Evolutionary conservation across 139 green algal species (phyloP), one percentile per base, ranked within the genome.

Genomic region (Chlorokybus atmophyticus): DNA sequence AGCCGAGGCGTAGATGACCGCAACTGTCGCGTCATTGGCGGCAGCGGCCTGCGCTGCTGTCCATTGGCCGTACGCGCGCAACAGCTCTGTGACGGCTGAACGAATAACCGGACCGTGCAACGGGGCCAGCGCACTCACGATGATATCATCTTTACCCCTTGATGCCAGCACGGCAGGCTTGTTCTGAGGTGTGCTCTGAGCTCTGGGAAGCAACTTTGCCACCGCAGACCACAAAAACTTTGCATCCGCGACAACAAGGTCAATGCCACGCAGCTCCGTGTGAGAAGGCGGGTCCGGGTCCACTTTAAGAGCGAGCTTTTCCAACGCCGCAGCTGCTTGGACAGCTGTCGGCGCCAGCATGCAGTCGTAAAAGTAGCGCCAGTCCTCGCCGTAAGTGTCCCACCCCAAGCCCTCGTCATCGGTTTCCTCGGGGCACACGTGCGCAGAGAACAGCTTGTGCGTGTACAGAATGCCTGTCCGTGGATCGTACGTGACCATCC

Each of bases 321-420:
- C 75, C 25, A 95, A 58, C 0, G 83, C 78, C 3, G 61, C 67
- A 52, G 68, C 49, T 29, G 70, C 73, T 64, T 85, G 77, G 14
- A 48, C 53, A 1, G 84, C 83, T 26, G 84, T 78, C 5, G 87
- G 83, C 10, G 83, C 83, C 26, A 96, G 71, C 85, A 94, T 94
- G 76, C 84, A 94, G 44, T 96, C 88, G 48, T 83, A 96, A 75
- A 85, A 96, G 73, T 85, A 85, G 29, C 71, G 68, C 87, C 85
- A 96, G 73, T 94, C 81, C 0, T 68, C 64, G 10, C 69, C 73
- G 32, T 77, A 91, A n/a, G 42, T 67, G 28, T 82, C 78, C 82
- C 80, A 93, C 31, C 85, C 83, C 25, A 68, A 78, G 0, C 67
- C 50, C 57, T 94, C 85, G 32, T 23, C 7, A 5, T 52, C 5